Percentiles rank a stretch among this genome's conserved stretches.
Evolutionary conservation across 371 early-diverging fungal genomes (phyloP).

Genomic region (Umbelopsis sp.): DNA sequence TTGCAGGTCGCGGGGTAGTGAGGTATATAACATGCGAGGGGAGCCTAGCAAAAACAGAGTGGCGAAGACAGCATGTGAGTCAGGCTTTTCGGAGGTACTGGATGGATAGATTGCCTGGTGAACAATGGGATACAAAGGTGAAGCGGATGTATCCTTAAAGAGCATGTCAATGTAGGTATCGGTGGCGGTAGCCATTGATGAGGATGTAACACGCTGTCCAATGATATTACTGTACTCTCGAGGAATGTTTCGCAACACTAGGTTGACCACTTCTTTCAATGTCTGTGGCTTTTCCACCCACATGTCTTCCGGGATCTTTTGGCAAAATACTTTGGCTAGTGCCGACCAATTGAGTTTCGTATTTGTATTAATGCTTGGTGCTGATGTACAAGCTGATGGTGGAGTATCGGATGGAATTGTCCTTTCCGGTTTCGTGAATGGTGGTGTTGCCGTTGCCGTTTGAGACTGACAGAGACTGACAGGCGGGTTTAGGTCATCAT

Average conservation of each 20-base stretch:
- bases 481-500: conserved; percentile 48
- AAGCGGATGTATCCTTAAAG: conserved; percentile 43
- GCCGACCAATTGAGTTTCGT: conserved; percentile 51
- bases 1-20: conserved; percentile 36
- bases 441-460: conserved; percentile 1
- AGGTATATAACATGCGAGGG: conserved; percentile 37
- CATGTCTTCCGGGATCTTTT: conserved; percentile 55
- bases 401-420: background rate
- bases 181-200: conserved; percentile 30
- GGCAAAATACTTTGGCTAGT: conserved; percentile 50
- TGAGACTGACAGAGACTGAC: conserved; percentile 37
- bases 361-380: background rate
- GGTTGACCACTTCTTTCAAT: conserved; percentile 44
- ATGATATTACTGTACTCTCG: conserved; percentile 46
- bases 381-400: conserved; percentile 1
- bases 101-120: conserved; percentile 42
- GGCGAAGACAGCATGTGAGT: conserved; percentile 38
- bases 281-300: conserved; percentile 54
- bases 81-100: conserved; percentile 26
- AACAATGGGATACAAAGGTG: conserved; percentile 49
- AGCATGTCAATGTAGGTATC: conserved; percentile 42
- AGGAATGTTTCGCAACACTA: conserved; percentile 55
- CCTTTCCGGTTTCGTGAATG: background rate
- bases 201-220: conserved; percentile 37
- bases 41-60: conserved; percentile 36